phyloP scores from a whole-genome alignment of 352 stramenopile species.

The Lagenidium giganteum region DNA sequence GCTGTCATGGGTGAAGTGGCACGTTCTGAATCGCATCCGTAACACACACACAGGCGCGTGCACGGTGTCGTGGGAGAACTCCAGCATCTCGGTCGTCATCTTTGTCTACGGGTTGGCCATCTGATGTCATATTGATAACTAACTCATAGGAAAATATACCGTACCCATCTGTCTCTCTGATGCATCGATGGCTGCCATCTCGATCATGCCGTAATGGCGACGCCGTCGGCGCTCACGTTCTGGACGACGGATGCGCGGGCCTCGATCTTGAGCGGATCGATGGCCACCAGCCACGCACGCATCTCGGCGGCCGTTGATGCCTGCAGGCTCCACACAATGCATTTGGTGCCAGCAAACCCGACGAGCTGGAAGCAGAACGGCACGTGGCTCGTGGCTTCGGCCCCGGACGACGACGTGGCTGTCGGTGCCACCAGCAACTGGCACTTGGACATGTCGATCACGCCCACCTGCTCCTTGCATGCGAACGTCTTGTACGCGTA shows the following conservation, averaged over 20 bases:
- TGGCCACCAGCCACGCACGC: slow-evolving; percentile 48
- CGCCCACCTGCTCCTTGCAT: slow-evolving; percentile 37
- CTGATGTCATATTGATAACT: too few species aligned
- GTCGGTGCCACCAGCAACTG: slow-evolving; percentile 32
- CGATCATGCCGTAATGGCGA: too few species aligned
- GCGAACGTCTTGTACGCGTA: slow-evolving; percentile 53
- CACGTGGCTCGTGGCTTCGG: too few species aligned
- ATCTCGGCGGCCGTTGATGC: slow-evolving; percentile 50
- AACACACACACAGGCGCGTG: slow-evolving; percentile 35
- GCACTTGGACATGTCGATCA: slow-evolving; percentile 55
- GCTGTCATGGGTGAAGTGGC: too few species aligned
- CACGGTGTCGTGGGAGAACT: slow-evolving; percentile 59
- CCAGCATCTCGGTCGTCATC: slow-evolving; percentile 43
- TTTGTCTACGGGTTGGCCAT: slow-evolving; percentile 49
- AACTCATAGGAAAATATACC: too few species aligned
- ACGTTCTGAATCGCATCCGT: too few species aligned
- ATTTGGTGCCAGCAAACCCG: slow-evolving; percentile 24
- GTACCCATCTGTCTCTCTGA: too few species aligned
- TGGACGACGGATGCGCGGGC: slow-evolving; percentile 9
- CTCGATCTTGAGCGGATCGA: slow-evolving; percentile 49
- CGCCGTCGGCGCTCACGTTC: slow-evolving; percentile 8
- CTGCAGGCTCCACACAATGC: slow-evolving; percentile 54
- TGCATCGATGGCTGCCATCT: slow-evolving; percentile 13
- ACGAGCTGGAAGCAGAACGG: slow-evolving; percentile 60
- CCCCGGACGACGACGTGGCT: too few species aligned